Base-by-base conservation (phyloP, 176 grass and related monocot species). In the Bothriochloa decipiens region DNA sequence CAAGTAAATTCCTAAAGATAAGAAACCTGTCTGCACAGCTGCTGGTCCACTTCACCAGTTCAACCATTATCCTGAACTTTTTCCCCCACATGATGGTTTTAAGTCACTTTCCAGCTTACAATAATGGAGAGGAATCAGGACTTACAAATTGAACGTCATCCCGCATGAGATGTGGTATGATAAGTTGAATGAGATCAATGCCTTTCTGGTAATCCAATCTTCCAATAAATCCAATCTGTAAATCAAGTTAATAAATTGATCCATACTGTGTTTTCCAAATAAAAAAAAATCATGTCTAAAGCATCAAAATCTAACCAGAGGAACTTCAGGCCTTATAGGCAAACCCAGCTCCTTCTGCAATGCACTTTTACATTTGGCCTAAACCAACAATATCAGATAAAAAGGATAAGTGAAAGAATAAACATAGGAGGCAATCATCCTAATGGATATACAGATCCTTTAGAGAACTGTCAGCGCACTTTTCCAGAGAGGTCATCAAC, bases 181-280 rank as follows among this genome's bases (percentile, higher is more conserved):
- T 84, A 5, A 89, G 81, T 76, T 83, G 82, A 79, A 99, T 93
- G 69, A 99, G 83, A 88, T 99, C 96, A 84, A 89, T 94, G 63
- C 96, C 96, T 90, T 99, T 99, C 81, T 99, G 96, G 78, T 96
- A 96, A 60, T 96, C 96, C 88, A 99, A 81, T 74, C 96, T 92
- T 91, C 96, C 96, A 92, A 99, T 99, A 84, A 96, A 99, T 37
- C 96, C 96, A 85, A 99, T 94, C 93, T 99, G 86, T 77, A 32
- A 94, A 87, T 62, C 32, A 81, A 52, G 79, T 16, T 88, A 65
- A 67, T 78, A 81, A 74, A 72, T 79, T 72, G 83, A 80, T 35
- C 22, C 13, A 37, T 26, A 14, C 84, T 83, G 68, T 77, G 46
- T 78, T 58, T 50, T 11, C 27, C 1, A 69, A 67, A 29, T 65